A percentile compares a stretch with the other conserved stretches of the same genome.
phyloP scores from a whole-genome alignment of 805 yeast species.

The Kurtzmaniella fragi region DNA sequence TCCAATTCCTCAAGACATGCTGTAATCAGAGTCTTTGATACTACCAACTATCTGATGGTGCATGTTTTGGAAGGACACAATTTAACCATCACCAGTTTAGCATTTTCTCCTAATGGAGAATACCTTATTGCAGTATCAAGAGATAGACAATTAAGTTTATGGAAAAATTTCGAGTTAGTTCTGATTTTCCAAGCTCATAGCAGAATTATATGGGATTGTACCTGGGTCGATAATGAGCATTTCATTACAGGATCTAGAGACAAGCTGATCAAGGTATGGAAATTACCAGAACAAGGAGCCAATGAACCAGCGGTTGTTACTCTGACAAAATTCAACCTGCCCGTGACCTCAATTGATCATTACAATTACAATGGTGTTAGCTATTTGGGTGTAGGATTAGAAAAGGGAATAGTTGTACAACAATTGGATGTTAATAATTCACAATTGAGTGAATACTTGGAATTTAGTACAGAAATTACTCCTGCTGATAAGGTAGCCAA shows the following conservation, averaged over 20 bases:
- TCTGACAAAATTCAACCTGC: conserved; percentile 42
- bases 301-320: conserved; percentile 29
- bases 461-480: conserved; percentile 34
- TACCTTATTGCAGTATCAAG: conserved; percentile 76
- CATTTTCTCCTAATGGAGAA: conserved; percentile 64
- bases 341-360: conserved; percentile 68
- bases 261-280: conserved; percentile 73
- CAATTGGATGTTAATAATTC: conserved; percentile 26
- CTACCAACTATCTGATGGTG: conserved; percentile 49
- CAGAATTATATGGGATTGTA: conserved; percentile 93
- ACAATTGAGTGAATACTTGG: conserved; percentile 16
- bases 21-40: conserved; percentile 69
- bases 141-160: conserved; percentile 79
- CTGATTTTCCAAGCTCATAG: conserved; percentile 71
- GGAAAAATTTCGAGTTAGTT: conserved; percentile 47
- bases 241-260: conserved; percentile 89
- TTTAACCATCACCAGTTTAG: conserved; percentile 78
- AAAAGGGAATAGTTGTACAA: conserved; percentile 57
- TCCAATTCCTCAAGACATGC: conserved; percentile 85
- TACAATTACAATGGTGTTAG: conserved; percentile 22
- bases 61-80: conserved; percentile 61
- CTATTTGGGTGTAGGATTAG: conserved; percentile 63
- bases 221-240: conserved; percentile 52
- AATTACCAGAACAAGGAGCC: conserved; percentile 29
- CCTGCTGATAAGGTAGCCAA: conserved; percentile 64